Evolutionary conservation across 176 grass and related monocot genomes (phyloP).

Genomic region (Ensete glaucum): DNA sequence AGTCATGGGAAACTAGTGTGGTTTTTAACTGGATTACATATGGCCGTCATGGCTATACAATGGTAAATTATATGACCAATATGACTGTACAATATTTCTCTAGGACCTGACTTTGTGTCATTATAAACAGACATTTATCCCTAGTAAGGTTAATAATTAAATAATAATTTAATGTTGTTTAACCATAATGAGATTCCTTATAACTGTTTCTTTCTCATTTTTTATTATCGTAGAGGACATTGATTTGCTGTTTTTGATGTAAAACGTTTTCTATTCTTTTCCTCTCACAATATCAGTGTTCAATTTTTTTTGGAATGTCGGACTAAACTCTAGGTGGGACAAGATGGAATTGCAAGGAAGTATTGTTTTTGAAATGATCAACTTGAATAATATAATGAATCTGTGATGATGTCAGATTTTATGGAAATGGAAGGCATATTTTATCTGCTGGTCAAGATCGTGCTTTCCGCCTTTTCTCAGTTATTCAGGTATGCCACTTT

Average conservation of each 20-base stretch:
- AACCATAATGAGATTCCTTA: not conserved
- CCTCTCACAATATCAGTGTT: not conserved
- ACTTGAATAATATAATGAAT: not conserved
- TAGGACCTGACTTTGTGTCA: not conserved
- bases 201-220: not conserved
- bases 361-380: too few species aligned
- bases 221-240: not conserved
- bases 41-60: not conserved
- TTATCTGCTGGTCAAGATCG: constrained; percentile 95
- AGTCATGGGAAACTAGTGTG: not conserved
- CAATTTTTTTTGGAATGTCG: not conserved
- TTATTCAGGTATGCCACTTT: constrained; percentile 58
- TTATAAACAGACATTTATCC: not conserved
- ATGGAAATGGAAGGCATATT: constrained; percentile 81
- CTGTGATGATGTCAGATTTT: constrained; percentile 51
- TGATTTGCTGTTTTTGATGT: not conserved
- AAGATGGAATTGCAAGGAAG: not conserved
- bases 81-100: not conserved
- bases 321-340: not conserved
- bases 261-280: not conserved
- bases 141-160: not conserved
- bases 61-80: not conserved
- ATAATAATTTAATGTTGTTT: not conserved
- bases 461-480: constrained; percentile 94
- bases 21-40: too few species aligned